Evolutionary conservation across 2,329 filamentous ascomycete genomes (phyloP).

Genomic region (Dothistroma septosporum): DNA sequence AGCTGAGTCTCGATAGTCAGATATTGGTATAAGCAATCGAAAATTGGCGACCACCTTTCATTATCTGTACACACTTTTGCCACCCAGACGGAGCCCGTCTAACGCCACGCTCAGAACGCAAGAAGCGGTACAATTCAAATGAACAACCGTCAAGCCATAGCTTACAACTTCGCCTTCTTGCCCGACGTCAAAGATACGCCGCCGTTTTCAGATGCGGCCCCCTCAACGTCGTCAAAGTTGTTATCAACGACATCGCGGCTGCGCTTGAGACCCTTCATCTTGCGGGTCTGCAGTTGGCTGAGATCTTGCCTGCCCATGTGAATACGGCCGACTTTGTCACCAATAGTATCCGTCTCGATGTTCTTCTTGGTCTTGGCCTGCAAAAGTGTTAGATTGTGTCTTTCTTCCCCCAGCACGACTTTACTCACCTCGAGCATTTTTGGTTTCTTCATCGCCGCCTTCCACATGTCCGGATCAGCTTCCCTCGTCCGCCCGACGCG

Average conservation of each 20-base stretch:
- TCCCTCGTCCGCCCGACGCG: conserved; percentile 75
- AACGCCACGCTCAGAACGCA: conserved; percentile 18
- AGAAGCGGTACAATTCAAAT: neutral
- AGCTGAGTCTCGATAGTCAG: neutral
- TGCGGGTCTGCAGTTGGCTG: conserved; percentile 80
- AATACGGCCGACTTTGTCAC: conserved; percentile 92
- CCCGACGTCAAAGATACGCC: conserved; percentile 18
- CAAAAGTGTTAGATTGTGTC: conserved; percentile 16
- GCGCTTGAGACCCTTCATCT: conserved; percentile 98
- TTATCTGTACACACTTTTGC: neutral
- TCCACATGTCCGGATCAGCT: conserved; percentile 73
- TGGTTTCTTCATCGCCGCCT: conserved; percentile 84
- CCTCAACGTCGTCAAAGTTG: conserved; percentile 48
- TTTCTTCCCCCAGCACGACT: neutral
- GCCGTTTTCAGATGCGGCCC: conserved; percentile 16
- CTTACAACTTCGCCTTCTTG: conserved; percentile 27
- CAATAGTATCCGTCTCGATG: conserved; percentile 81
- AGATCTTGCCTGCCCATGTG: conserved; percentile 91
- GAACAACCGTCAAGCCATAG: conserved; percentile 7
- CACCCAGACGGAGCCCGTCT: neutral
- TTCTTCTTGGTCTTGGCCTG: conserved; percentile 83
- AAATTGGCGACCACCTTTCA: neutral
- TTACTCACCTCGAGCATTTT: conserved; percentile 64
- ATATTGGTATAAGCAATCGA: neutral
- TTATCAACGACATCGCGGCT: conserved; percentile 60